Conservation (phyloP, 164 flowering plant genomes). For the Houttuynia cordata region DNA sequence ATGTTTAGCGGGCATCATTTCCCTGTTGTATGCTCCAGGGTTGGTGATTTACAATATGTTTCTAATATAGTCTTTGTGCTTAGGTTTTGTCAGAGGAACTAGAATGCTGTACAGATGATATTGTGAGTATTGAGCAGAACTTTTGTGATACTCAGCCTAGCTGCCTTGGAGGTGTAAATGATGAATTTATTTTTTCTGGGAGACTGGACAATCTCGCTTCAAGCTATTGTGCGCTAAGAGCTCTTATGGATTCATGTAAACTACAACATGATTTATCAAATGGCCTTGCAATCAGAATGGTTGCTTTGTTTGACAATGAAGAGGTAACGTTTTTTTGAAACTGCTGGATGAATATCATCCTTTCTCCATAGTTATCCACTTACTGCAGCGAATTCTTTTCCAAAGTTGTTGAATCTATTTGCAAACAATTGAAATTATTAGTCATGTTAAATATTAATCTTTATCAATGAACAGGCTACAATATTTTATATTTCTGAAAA, state of each 20-base stretch:
- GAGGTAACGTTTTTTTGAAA: slow-evolving; percentile 40
- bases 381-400: too few relatives aligned
- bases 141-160: slow-evolving; percentile 93
- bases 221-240: slow-evolving; percentile 82
- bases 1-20: neutral
- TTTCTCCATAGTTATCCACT: neutral
- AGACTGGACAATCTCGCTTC: slow-evolving; percentile 92
- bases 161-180: slow-evolving; percentile 88
- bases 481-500: too few relatives aligned
- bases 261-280: slow-evolving; percentile 40
- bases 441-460: too few relatives aligned
- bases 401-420: too few relatives aligned
- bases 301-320: slow-evolving; percentile 91
- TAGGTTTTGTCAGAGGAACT: slow-evolving; percentile 76
- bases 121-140: slow-evolving; percentile 60
- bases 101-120: slow-evolving; percentile 53
- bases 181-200: slow-evolving; percentile 93
- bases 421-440: too few relatives aligned
- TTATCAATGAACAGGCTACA: too few relatives aligned
- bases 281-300: slow-evolving; percentile 77
- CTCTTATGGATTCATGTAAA: slow-evolving; percentile 75
- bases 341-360: neutral
- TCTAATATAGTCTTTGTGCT: slow-evolving; percentile 1
- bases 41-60: neutral
- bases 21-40: neutral